A percentile compares a stretch with the other conserved stretches of the same genome.
phyloP scores from a whole-genome alignment of 2,329 filamentous ascomycete genomes.

The Diaporthe vaccinii region DNA sequence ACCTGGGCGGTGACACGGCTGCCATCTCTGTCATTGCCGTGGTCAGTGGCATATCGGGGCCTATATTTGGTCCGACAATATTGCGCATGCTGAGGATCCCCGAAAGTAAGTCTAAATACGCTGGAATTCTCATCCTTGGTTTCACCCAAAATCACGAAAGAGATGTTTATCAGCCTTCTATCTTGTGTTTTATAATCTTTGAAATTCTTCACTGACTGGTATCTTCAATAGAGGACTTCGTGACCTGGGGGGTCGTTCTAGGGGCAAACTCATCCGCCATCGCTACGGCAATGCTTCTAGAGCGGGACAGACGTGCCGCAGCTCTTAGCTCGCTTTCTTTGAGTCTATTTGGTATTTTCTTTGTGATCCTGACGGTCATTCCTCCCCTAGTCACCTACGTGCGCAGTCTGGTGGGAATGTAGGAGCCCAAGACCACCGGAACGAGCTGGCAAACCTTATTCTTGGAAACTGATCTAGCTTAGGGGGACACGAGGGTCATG shows the following conservation, averaged over 20 bases:
- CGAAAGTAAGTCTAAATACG: constrained; percentile 55
- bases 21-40: constrained; percentile 70
- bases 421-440: not conserved
- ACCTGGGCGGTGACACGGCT: constrained; percentile 68
- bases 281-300: constrained; percentile 19
- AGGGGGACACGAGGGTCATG: too few species aligned
- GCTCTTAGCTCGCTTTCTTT: not conserved
- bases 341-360: constrained; percentile 4
- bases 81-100: constrained; percentile 65
- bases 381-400: not conserved
- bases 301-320: not conserved
- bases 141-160: not conserved
- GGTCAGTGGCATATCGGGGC: constrained; percentile 70
- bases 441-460: too few species aligned
- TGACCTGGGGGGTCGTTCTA: constrained; percentile 3
- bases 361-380: constrained; percentile 5
- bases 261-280: constrained; percentile 14
- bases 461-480: too few species aligned
- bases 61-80: constrained; percentile 65
- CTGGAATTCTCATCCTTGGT: too few species aligned
- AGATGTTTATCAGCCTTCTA: too few species aligned
- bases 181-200: not conserved
- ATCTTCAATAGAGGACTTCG: not conserved
- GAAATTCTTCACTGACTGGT: not conserved
- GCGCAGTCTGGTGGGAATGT: not conserved